Base-by-base conservation (phyloP, 202 grass and related monocot genomes). In the Panicum hallii region DNA sequence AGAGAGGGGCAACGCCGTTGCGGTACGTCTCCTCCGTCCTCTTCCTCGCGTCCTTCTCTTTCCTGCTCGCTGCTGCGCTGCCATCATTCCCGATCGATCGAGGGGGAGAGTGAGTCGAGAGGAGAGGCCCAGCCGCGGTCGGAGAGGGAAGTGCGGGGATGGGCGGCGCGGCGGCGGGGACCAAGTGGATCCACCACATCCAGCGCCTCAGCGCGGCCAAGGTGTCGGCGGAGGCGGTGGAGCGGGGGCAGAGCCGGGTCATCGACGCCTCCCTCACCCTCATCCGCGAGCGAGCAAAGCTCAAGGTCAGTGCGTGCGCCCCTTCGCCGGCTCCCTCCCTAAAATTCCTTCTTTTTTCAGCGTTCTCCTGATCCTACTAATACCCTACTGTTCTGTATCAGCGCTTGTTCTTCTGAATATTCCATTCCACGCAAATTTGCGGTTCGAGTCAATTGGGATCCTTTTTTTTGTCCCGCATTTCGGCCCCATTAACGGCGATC, bases 221-320 rank as follows among this genome's bases (percentile, higher is more conserved):
- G 56, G 81, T 96, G 15, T 84, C 93, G 19, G 6, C 91, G 44
- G 84, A 88, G 50, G 85, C 91, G 72, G 72, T 99, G 47, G 91
- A 96, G 79, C 89, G 88, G 12, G 96, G 96, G 2, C 96, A 96
- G 86, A 88, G 68, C 72, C 93, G 96, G 70, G 93, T 99, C 86
- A 92, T 99, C 75, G 93, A 99, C 66, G 91, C 96, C 79, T 99
- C 96, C 65, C 93, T 99, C 79, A 99, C 96, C 70, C 93, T 99
- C 64, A 99, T 99, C 81, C 93, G 96, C 48, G 96, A 99, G 86
- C 88, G 96, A 50, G 93, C 91, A 72, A 99, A 92, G 88, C 93
- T 99, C 60, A 99, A 94, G 96, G 96, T 95, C 41, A 15, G 23
- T 16, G 6, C 16, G 0, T 12, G 5, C 20, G 0, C 4, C n/a